These are phyloP conservation scores for Phytophthora crassamura DNA, from an alignment of 352 stramenopile genomes.

Conservation along the genomic window DNA sequence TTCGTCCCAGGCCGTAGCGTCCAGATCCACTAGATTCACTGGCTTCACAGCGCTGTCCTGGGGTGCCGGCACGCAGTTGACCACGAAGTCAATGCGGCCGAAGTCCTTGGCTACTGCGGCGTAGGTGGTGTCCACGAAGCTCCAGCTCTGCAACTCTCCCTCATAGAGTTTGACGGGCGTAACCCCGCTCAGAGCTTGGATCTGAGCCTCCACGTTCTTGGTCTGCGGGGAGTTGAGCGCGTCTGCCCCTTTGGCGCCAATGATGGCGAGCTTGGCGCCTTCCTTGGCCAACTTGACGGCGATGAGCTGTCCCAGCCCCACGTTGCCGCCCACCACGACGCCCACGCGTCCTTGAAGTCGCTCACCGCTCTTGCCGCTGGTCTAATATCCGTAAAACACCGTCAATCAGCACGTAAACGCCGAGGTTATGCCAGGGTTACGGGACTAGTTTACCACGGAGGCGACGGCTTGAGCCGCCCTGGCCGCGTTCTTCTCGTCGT, in stretches of 20 bases:
- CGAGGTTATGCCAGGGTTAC: background rate
- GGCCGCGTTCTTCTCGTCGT: constrained; percentile 68
- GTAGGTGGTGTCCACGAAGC: constrained; percentile 61
- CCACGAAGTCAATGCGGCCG: constrained; percentile 74
- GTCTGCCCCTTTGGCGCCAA: constrained; percentile 42
- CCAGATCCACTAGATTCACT: constrained; percentile 45
- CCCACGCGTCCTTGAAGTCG: constrained; percentile 62
- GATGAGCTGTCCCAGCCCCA: constrained; percentile 67
- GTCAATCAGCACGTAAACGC: constrained; percentile 13
- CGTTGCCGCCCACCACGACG: constrained; percentile 69
- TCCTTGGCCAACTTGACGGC: constrained; percentile 68
- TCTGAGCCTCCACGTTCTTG: constrained; percentile 53
- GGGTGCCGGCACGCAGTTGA: constrained; percentile 63
- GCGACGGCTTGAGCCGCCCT: constrained; percentile 58
- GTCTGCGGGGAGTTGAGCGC: constrained; percentile 20
- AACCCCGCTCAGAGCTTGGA: constrained; percentile 31
- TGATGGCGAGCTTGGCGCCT: constrained; percentile 58
- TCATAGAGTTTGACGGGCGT: constrained; percentile 45
- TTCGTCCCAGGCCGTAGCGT: constrained; percentile 59
- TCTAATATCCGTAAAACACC: constrained; percentile 36
- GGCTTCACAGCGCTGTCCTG: constrained; percentile 42
- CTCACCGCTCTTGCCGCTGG: constrained; percentile 59
- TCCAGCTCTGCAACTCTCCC: constrained; percentile 57
- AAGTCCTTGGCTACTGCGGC: constrained; percentile 47
- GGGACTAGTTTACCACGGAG: constrained; percentile 51